Evolutionary conservation across 805 yeast species (phyloP), one percentile per base, ranked within the genome.

Genomic region (Kazachstania africana): DNA sequence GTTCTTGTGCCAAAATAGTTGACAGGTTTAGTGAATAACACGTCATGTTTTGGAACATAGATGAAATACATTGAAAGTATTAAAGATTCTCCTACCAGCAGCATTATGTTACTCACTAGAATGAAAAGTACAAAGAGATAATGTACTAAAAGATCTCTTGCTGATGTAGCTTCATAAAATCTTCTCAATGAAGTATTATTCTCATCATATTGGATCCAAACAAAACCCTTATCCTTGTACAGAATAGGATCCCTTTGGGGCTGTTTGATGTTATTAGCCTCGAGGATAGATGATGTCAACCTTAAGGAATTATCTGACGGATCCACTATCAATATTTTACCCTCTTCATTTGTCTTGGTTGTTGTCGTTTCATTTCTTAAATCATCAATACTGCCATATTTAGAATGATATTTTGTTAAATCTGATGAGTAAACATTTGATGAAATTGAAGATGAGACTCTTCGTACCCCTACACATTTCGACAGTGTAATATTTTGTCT

Each of bases 11-110:
- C 65, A 38, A 49, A 60, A 31, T 44, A 53, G 31, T 52, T 58
- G 5, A 56, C 52, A 3, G 41, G 36, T 4, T 49, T 42, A 10
- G 63, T 53, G 27, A 50, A 44, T 23, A 55, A 42, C 12, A 44
- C 43, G 19, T 47, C 47, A 26, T 61, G 52, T 2, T 50, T 56
- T 3, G 63, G 63, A 1, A 59, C 59, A 38, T 58, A 63, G 24
- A 61, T 58, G 50, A 62, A 61, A 32, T 62, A 55, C 10, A 61
- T 58, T 20, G 66, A 60, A 13, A 59, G 36, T 3, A 60, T 37
- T 16, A 60, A 40, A 2, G 59, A 34, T 27, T 57, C 50, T 1
- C 66, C 68, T 16, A 57, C 48, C 4, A 38, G 37, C 15, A 45
- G 33, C 16, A 44, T 27, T 16, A 43, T 41, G 16, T 45, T 44